Evolutionary conservation across 2,329 filamentous ascomycete species (phyloP).

Genomic region (Microcyclosporella mali): DNA sequence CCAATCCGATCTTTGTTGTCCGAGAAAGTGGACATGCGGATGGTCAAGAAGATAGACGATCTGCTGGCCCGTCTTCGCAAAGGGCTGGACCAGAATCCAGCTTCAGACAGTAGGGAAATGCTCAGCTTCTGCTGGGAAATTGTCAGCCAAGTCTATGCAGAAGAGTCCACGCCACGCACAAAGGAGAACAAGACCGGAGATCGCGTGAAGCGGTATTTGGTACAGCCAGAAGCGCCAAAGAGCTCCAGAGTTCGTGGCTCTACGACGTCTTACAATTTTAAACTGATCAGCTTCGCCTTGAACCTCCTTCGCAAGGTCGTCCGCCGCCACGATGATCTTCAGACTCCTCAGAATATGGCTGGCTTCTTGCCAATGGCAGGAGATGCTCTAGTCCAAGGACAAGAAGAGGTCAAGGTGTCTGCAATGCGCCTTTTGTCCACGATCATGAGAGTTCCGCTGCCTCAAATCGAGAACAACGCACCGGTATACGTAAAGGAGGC

Average conservation of each 20-base stretch:
- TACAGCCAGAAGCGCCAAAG: slow-evolving; percentile 69
- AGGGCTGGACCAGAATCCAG: slow-evolving; percentile 75
- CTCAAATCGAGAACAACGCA: slow-evolving; percentile 60
- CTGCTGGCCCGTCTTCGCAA: slow-evolving; percentile 75
- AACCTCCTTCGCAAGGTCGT: slow-evolving; percentile 81
- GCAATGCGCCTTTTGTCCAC: slow-evolving; percentile 78
- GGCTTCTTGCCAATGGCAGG: slow-evolving; percentile 87
- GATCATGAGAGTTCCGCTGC: slow-evolving; percentile 76
- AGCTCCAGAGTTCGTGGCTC: slow-evolving; percentile 67
- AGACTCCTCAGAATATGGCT: slow-evolving; percentile 70
- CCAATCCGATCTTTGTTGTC: slow-evolving; percentile 73
- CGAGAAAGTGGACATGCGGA: slow-evolving; percentile 76
- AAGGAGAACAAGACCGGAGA: slow-evolving; percentile 13
- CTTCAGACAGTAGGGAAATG: slow-evolving; percentile 70
- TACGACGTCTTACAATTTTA: slow-evolving; percentile 76
- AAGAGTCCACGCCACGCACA: slow-evolving; percentile 34
- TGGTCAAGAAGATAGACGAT: slow-evolving; percentile 85
- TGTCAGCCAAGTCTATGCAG: slow-evolving; percentile 70
- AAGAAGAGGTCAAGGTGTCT: slow-evolving; percentile 89
- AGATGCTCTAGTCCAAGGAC: slow-evolving; percentile 73
- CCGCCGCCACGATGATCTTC: slow-evolving; percentile 74
- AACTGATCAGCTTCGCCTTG: slow-evolving; percentile 79
- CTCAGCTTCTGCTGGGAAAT: slow-evolving; percentile 95
- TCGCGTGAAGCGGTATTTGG: slow-evolving; percentile 51
- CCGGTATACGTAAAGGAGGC: slow-evolving; percentile 81